A percentile compares a stretch with the other conserved stretches of the same genome.
These are phyloP conservation scores for Cladophialophora immunda DNA, from an alignment of 2,329 filamentous ascomycete genomes.

Conservation along the genomic window DNA sequence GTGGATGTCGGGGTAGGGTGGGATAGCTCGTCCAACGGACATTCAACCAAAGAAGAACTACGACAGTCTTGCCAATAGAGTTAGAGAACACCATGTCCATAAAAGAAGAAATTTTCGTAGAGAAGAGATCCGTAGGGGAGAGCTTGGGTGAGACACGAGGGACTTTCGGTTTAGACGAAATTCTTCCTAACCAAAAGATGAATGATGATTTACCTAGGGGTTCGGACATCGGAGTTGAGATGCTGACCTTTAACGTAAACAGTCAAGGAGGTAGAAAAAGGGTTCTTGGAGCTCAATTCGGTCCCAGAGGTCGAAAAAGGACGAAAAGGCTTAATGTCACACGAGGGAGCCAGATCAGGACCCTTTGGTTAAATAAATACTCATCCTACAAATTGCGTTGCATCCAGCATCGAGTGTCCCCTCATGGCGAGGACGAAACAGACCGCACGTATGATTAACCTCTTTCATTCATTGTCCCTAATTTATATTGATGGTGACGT, in stretches of 20 bases:
- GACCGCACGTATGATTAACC: neutral
- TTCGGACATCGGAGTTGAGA: neutral
- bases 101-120: neutral
- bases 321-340: neutral
- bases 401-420: neutral
- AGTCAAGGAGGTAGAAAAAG: neutral
- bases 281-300: neutral
- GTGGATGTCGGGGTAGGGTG: conserved; percentile 68
- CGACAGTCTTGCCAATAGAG: conserved; percentile 44
- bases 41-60: conserved; percentile 88
- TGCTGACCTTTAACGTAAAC: neutral
- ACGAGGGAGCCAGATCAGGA: neutral
- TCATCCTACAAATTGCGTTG: neutral
- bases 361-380: neutral
- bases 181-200: neutral
- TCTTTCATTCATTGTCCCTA: neutral
- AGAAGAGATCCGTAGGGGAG: neutral
- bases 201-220: neutral
- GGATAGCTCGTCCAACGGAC: conserved; percentile 84
- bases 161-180: neutral
- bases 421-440: neutral
- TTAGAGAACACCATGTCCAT: neutral
- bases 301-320: neutral
- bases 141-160: neutral
- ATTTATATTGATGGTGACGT: neutral